Base-by-base conservation (phyloP, 441 rosid species). In the Pelargonium fulgidum region DNA sequence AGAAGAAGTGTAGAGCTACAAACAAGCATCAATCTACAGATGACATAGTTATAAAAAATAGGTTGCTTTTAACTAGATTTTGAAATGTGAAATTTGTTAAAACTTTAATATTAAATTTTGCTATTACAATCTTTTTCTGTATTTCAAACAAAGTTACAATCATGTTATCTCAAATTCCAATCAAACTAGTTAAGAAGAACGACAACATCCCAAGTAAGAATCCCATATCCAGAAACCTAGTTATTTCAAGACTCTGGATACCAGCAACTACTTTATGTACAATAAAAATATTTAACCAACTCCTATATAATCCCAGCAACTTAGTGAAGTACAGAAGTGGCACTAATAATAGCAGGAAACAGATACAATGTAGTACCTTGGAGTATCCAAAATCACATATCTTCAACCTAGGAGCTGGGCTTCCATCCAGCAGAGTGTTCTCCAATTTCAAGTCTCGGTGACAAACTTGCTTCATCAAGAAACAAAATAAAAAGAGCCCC, bases 331-430 rank as follows among this genome's bases (percentile, higher is more conserved):
- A 19, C 12, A 71, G 42, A 62, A 45, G 36, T 45, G 16, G 52
- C 36, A 33, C 13, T 56, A 48, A 3, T 1, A 33, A 17, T 22
- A 59, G 13, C 17, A n/a, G 54, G 29, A 12, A 19, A 54, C 59
- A 41, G 16, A 36, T 4, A 48, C 65, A 52, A 29, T 63, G 1
- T 75, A 87, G 1, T 75, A 87, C 92, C 92, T 87, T 87, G 24
- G 92, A 85, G 72, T 85, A 87, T 13, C 92, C 92, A 75, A 87
- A 87, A 73, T 87, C 92, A 47, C 92, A 84, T 0, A 87, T 87
- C 76, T 87, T 87, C 70, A 87, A 80, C 47, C 89, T 82, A 73
- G 89, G 92, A 41, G 89, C 89, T n/a, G 84, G 87, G 77, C 89
- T 87, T 20, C 89, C 92, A 70, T 87, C 92, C 77, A 87, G 79